A percentile compares a stretch with the other conserved stretches of the same genome.
Evolutionary conservation across 345 rosid species (phyloP).

Genomic region (Diplotaxis tenuifolia): DNA sequence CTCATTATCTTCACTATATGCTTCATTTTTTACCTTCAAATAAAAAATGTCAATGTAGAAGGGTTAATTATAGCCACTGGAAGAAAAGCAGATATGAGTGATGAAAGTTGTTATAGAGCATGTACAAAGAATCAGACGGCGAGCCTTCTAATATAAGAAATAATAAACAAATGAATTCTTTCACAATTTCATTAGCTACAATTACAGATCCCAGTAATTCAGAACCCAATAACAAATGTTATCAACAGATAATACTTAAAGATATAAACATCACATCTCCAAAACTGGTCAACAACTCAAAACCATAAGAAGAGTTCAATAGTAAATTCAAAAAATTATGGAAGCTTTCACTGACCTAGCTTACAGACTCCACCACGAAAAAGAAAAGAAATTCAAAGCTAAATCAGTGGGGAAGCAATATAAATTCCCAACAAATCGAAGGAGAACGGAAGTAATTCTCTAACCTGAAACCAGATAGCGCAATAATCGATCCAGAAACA

Average conservation of each 20-base stretch:
- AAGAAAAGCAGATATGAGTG: not conserved
- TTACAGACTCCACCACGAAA: too few species aligned
- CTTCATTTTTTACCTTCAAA: conserved; percentile 37
- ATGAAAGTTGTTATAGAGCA: not conserved
- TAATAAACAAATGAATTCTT: not conserved
- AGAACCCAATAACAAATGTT: not conserved
- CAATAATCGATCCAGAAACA: too few species aligned
- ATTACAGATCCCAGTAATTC: not conserved
- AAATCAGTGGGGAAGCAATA: too few species aligned
- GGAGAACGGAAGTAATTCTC: too few species aligned
- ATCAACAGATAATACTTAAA: not conserved
- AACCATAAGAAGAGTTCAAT: not conserved
- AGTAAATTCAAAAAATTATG: too few species aligned
- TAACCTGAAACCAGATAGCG: too few species aligned
- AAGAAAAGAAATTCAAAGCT: too few species aligned
- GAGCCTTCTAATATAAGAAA: not conserved
- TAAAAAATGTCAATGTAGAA: not conserved
- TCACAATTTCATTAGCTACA: not conserved
- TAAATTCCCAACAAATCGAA: too few species aligned
- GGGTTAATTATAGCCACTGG: not conserved
- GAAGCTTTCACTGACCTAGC: too few species aligned
- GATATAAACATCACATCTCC: not conserved
- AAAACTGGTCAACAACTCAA: not conserved
- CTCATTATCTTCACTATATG: conserved; percentile 57
- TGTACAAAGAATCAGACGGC: not conserved